phyloP scores from a whole-genome alignment of 208 protist genomes.

The Novymonas esmeraldas region DNA sequence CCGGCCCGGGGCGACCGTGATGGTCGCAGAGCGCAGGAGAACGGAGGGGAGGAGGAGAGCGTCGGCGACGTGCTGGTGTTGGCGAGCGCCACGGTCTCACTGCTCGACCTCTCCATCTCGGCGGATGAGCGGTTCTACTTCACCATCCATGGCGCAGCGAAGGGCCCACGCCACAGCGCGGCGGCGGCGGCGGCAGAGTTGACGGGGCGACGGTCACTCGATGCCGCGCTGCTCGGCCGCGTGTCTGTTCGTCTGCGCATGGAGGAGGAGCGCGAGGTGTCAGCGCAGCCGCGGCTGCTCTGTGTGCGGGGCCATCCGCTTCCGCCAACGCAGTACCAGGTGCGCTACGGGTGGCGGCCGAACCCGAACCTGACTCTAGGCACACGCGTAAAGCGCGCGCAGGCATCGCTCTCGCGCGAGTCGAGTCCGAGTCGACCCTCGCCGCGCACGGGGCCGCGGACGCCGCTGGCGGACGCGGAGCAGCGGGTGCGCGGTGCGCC shows the following conservation, averaged over 20 bases:
- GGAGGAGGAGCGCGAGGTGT: slow-evolving; percentile 28
- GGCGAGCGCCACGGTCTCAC: slow-evolving; percentile 34
- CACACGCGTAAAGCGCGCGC: slow-evolving; percentile 18
- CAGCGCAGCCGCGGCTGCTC: slow-evolving; percentile 10
- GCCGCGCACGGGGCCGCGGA: neutral
- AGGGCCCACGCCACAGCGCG: neutral
- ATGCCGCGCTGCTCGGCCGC: neutral
- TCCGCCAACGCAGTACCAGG: neutral
- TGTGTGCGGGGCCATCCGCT: slow-evolving; percentile 6
- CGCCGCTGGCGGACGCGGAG: neutral
- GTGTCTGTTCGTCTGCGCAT: slow-evolving; percentile 22
- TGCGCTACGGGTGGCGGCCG: slow-evolving; percentile 20
- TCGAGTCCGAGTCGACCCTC: slow-evolving; percentile 18
- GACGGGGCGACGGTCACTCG: neutral
- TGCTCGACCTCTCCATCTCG: slow-evolving; percentile 30
- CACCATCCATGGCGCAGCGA: slow-evolving; percentile 5
- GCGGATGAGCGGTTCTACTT: slow-evolving; percentile 30
- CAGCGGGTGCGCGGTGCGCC: neutral
- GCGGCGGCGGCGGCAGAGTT: neutral
- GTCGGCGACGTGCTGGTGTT: slow-evolving; percentile 21
- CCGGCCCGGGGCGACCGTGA: no score
- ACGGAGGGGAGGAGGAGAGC: neutral
- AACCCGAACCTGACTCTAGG: slow-evolving; percentile 10
- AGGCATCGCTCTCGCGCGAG: slow-evolving; percentile 14
- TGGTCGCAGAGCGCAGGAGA: no score